Evolutionary conservation across 768 basidiomycete species (phyloP).

Genomic region (Coprinopsis cinerea): DNA sequence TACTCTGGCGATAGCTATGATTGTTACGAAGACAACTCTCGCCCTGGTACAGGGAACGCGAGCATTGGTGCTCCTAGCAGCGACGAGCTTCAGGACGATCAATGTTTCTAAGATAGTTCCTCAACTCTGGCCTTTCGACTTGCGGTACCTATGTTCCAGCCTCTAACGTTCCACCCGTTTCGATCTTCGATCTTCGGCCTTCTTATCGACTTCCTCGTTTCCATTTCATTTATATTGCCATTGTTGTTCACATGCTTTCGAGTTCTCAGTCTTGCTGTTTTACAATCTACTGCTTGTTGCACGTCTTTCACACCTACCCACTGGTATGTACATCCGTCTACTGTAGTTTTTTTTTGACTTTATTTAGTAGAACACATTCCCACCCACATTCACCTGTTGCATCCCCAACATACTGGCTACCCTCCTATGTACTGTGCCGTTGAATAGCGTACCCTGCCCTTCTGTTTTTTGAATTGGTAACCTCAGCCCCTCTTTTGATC

Average conservation of each 20-base stretch:
- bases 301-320: too few relatives aligned
- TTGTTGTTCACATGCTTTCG: neutral
- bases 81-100: slow-evolving; percentile 22
- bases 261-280: slow-evolving; percentile 3
- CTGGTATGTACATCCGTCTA: too few relatives aligned
- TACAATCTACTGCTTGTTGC: slow-evolving; percentile 4
- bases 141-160: neutral
- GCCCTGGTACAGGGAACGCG: slow-evolving; percentile 37
- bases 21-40: slow-evolving; percentile 32
- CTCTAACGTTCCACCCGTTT: neutral
- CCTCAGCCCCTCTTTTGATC: too few relatives aligned
- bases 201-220: neutral
- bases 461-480: too few relatives aligned
- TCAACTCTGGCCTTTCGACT: neutral
- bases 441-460: too few relatives aligned
- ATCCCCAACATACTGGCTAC: too few relatives aligned
- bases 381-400: too few relatives aligned
- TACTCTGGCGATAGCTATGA: slow-evolving; percentile 28
- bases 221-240: neutral
- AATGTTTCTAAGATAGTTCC: slow-evolving; percentile 10
- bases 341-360: too few relatives aligned
- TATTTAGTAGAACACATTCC: too few relatives aligned
- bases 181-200: neutral
- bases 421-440: too few relatives aligned
- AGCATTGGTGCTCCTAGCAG: slow-evolving; percentile 27